Evolutionary conservation across 1,284 basidiomycete genomes (phyloP), one percentile per base, ranked within the genome.

Genomic region (Leccinum subfulvum): DNA sequence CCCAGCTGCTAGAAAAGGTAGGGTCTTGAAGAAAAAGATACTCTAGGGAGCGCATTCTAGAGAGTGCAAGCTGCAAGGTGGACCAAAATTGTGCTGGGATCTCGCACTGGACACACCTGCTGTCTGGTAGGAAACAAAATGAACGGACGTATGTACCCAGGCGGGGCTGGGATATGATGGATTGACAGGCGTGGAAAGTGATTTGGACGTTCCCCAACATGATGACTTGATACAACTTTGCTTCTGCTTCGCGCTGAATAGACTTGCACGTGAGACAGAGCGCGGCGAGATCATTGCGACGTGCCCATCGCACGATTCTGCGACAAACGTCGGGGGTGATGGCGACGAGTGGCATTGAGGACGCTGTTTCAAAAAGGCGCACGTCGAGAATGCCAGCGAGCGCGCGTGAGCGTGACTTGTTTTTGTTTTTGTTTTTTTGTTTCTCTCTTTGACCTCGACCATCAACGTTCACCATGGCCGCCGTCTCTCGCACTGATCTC

Each of bases 401-500:
- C 39, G 39, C 39, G 10, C 41, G 44, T 49, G 47, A 21, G 47
- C n/a, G 44, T 47, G 41, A 44, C 41, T 18, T 47, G 44, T 49
- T 56, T 62, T 47, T 47, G 6, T 21, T 47, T 47, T 8, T 21
- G 59, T 44, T 23, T 13, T 41, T 60, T 58, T 47, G 10, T 26
- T 51, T 52, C 35, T 39, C 39, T 21, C 57, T 28, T 44, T 61
- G 33, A 63, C 68, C 39, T 33, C 35, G 33, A 30, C 54, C 16
- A 61, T 21, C 59, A 41, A 63, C 39, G 35, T 37, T 14, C 13
- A 37, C 6, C 49, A 77, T 74, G 71, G 54, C 69, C 6, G 70
- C 65, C 54, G 66, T 76, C 52, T 92, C 91, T 65, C 83, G 97
- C 74, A 91, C 92, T 56, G 97, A 99, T 74, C 84, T 99, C 35